Conservation (phyloP, 129 eudicot species). For the Flaveria trinervia region DNA sequence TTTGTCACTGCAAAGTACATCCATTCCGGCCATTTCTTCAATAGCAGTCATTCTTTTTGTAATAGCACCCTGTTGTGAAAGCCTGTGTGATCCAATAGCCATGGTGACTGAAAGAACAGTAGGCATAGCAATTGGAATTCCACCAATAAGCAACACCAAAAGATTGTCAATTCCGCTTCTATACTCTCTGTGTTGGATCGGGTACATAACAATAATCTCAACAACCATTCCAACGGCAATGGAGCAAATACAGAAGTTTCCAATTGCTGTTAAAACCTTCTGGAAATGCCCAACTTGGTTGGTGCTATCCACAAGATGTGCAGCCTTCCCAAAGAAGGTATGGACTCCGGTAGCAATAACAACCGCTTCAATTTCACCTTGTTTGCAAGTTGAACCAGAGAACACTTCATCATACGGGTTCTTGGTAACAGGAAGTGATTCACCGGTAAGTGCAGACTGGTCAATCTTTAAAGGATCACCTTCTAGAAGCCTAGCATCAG, state of each 20-base stretch:
- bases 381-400: conserved; percentile 82
- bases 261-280: conserved; percentile 70
- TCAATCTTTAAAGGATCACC: conserved; percentile 77
- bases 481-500: conserved; percentile 81
- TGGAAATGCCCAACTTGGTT: conserved; percentile 86
- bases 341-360: conserved; percentile 83
- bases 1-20: conserved; percentile 72
- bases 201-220: conserved; percentile 80
- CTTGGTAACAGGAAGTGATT: conserved; percentile 69
- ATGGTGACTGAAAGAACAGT: conserved; percentile 74
- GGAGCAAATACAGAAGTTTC: conserved; percentile 80
- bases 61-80: conserved; percentile 73
- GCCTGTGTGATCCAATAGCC: conserved; percentile 84
- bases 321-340: conserved; percentile 82
- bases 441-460: conserved; percentile 82
- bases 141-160: conserved; percentile 72
- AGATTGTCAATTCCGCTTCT: conserved; percentile 66
- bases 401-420: conserved; percentile 67
- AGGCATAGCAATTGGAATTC: conserved; percentile 86
- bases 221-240: conserved; percentile 61
- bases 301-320: conserved; percentile 80
- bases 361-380: conserved; percentile 80
- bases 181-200: conserved; percentile 61
- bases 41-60: conserved; percentile 86
- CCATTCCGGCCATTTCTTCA: conserved; percentile 79